phyloP scores from a whole-genome alignment of 208 protist species.

The Acanthamoeba polyphaga region DNA sequence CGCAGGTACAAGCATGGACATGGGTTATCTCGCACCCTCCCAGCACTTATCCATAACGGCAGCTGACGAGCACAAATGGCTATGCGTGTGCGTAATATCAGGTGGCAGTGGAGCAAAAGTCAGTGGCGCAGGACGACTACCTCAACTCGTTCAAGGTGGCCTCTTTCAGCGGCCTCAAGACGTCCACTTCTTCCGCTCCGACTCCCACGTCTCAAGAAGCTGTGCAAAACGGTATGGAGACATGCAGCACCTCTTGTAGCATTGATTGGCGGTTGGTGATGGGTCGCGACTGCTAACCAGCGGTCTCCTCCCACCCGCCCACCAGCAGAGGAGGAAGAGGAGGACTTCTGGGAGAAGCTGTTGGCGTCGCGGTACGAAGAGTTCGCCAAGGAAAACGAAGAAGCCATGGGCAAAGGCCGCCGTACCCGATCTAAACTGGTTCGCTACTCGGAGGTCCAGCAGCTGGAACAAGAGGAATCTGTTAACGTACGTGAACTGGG shows the following conservation, averaged over 20 bases:
- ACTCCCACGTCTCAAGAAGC: not conserved
- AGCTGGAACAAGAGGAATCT: not conserved
- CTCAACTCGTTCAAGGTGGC: slow-evolving; percentile 79
- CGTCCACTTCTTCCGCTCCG: not conserved
- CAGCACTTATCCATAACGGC: not conserved
- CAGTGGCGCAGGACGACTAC: slow-evolving; percentile 68
- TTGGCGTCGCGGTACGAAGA: slow-evolving; percentile 59
- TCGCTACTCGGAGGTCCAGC: slow-evolving; percentile 47
- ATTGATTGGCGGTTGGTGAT: not conserved
- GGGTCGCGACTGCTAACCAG: not conserved
- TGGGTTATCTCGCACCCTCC: not conserved
- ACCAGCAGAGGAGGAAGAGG: slow-evolving; percentile 34
- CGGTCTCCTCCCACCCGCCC: not conserved
- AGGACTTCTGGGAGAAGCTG: slow-evolving; percentile 75
- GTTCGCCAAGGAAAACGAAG: slow-evolving; percentile 38
- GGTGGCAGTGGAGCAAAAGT: slow-evolving; percentile 20
- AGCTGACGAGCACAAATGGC: not conserved
- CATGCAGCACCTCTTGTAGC: not conserved
- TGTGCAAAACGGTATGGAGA: not conserved
- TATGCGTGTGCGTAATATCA: not conserved
- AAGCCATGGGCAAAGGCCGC: slow-evolving; percentile 69
- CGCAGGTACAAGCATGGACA: slow-evolving; percentile 16
- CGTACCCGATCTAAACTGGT: slow-evolving; percentile 62
- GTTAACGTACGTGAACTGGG: not conserved
- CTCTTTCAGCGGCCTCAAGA: slow-evolving; percentile 15